A percentile compares a stretch with the other conserved stretches of the same genome.
These are phyloP conservation scores for Suhomyces maxii DNA, from an alignment of 1,139 yeast species.

Conservation along the genomic window DNA sequence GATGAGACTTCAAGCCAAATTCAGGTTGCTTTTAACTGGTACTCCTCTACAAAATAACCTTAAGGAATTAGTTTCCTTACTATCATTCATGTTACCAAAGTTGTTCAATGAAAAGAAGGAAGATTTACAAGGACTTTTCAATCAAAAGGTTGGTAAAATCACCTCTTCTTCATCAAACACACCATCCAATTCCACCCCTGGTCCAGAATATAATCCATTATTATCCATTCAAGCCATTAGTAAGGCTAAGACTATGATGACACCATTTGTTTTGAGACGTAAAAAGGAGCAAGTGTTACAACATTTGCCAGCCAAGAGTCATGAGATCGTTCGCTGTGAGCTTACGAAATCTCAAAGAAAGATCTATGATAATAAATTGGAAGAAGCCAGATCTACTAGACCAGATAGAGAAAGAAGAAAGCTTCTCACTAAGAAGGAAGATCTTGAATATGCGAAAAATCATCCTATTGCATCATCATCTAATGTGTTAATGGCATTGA, in stretches of 20 bases:
- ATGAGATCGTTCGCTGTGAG: constrained; percentile 63
- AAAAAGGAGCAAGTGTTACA: constrained; percentile 88
- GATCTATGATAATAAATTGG: constrained; percentile 62
- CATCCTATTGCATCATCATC: constrained; percentile 41
- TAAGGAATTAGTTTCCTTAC: constrained; percentile 81
- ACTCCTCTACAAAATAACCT: constrained; percentile 95
- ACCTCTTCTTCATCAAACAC: constrained; percentile 12
- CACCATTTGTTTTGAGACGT: constrained; percentile 92
- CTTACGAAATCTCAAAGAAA: constrained; percentile 56
- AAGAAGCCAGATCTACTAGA: constrained; percentile 45
- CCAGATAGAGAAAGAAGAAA: constrained; percentile 52
- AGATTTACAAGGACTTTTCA: constrained; percentile 77
- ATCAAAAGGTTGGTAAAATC: constrained; percentile 72
- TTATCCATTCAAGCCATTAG: constrained; percentile 87
- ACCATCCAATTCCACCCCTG: constrained; percentile 9
- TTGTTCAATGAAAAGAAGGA: constrained; percentile 80
- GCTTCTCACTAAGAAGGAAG: constrained; percentile 36
- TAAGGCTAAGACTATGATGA: constrained; percentile 97
- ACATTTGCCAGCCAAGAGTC: constrained; percentile 79
- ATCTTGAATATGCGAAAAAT: constrained; percentile 36
- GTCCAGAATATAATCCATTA: constrained; percentile 64
- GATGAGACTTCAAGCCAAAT: constrained; percentile 78
- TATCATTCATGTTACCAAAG: constrained; percentile 86
- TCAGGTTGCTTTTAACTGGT: constrained; percentile 86
- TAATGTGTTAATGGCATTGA: constrained; percentile 65